These are phyloP conservation scores for Amphicarpaea edgeworthii DNA, from an alignment of 306 rosid genomes.

Conservation along the genomic window DNA sequence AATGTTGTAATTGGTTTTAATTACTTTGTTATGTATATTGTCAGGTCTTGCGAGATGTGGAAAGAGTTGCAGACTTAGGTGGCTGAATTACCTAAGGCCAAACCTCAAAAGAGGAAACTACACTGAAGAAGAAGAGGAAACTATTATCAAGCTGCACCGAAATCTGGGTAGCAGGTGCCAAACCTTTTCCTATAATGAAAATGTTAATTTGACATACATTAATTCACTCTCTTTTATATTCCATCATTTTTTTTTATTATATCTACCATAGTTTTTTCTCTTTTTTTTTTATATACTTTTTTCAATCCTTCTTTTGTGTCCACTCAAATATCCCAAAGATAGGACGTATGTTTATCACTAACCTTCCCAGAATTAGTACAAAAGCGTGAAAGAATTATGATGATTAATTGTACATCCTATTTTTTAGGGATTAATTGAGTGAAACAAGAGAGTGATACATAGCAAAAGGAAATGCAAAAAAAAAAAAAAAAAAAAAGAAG, in stretches of 20 bases:
- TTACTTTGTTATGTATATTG: neutral
- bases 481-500: no score
- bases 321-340: no score
- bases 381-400: neutral
- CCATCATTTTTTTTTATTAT: no score
- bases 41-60: slow-evolving; percentile 74
- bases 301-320: no score
- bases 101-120: slow-evolving; percentile 70
- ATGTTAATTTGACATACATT: no score
- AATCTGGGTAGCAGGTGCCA: slow-evolving; percentile 63
- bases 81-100: slow-evolving; percentile 74
- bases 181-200: neutral
- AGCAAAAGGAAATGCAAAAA: neutral
- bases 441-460: neutral
- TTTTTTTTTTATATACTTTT: no score
- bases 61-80: slow-evolving; percentile 79
- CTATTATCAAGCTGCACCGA: slow-evolving; percentile 55
- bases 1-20: neutral
- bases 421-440: neutral
- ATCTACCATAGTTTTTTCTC: no score
- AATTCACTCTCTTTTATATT: no score
- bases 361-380: neutral
- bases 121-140: slow-evolving; percentile 63
- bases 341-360: no score
- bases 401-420: neutral